Base-by-base conservation (phyloP, 768 basidiomycete genomes). In the Candolleomyces aberdarensis region DNA sequence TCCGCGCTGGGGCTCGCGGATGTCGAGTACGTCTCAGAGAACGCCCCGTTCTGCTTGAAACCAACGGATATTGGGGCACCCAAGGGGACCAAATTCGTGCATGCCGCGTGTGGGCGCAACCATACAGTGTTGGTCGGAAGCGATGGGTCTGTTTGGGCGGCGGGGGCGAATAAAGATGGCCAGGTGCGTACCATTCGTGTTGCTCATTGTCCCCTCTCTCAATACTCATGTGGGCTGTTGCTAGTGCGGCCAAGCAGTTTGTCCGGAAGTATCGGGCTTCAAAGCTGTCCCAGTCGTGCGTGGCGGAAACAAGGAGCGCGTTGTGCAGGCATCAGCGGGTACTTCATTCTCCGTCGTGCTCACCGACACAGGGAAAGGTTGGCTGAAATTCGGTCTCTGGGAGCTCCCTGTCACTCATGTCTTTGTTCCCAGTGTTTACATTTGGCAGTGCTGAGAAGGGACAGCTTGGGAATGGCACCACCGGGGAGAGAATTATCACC, bases 371-470 rank as follows among this genome's bases (percentile, higher is more conserved):
- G 96, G 95, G 22, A 88, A 86, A 80, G 86, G 92, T 87, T 63
- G 55, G 80, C 70, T 47, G 6, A 44, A 26, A 1, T 20, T 9
- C 13, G 48, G 26, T 20, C 20, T 62, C 31, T 48, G 32, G n/a
- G 31, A 56, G 26, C 62, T 15, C 29, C 51, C 22, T 39, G 29
- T 29, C 22, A 54, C 63, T 52, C 51, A 52, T 36, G 36, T 40
- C 46, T 5, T 10, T n/a, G 22, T 14, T 47, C 40, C 53, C 65
- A 91, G 93, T 96, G 2, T 98, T 89, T 67, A 83, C 93, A 1
- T 89, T 94, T 64, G 96, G 96, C 39, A 95, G 92, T 55, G 92
- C 87, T 20, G 95, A 97, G 73, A 87, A 92, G 61, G 96, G 96
- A 1, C 96, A 97, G 65, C 79, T 98, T 0, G 96, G 94, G 0